Base-by-base conservation (phyloP, 129 eudicot genomes). In the Tagetes erecta region DNA sequence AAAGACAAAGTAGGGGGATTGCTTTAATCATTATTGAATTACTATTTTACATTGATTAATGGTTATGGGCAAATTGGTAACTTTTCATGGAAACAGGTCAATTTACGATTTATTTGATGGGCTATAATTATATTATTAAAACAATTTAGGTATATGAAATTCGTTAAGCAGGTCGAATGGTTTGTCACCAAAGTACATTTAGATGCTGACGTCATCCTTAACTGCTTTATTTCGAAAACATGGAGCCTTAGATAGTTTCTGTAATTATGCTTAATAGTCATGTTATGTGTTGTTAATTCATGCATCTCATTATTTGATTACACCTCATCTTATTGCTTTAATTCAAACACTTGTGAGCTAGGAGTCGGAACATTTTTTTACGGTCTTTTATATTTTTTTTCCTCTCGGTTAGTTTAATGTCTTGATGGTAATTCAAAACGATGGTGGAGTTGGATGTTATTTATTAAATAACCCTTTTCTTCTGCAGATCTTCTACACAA, bases 401-500 rank as follows among this genome's bases (percentile, higher is more conserved):
- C 27, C 27, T 20, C 27, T 20, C 27, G 27, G 27, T 20, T 20
- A 53, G 60, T 53, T 14, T 53, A 53, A 53, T 14, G 10, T 53
- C 60, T 14, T 53, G 27, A 20, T 52, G 58, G 60, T 55, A 20
- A 55, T 20, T 27, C 6, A 55, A 12, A 55, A 55, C 4, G 9
- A 1, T 55, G 6, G 35, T 3, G 4, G 60, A 5, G 9, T 5
- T 62, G 36, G 41, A 36, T 3, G 0, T 36, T 62, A 12, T 34
- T 35, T 68, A 57, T n/a, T 40, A 0, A 68, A 13, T 11, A 45
- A 33, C 39, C 10, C 12, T 44, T 33, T 3, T 31, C 30, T 12
- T 67, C 13, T 82, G 81, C 86, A 84, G 91, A 73, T 81, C 94
- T 37, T 65, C 88, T 57, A 77, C 83, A 40, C 78, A 72, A 55